Percentiles rank a stretch among this genome's conserved stretches.
These are phyloP conservation scores for Phlebiopsis flavidoalba DNA, from an alignment of 768 basidiomycete genomes.

Conservation along the genomic window DNA sequence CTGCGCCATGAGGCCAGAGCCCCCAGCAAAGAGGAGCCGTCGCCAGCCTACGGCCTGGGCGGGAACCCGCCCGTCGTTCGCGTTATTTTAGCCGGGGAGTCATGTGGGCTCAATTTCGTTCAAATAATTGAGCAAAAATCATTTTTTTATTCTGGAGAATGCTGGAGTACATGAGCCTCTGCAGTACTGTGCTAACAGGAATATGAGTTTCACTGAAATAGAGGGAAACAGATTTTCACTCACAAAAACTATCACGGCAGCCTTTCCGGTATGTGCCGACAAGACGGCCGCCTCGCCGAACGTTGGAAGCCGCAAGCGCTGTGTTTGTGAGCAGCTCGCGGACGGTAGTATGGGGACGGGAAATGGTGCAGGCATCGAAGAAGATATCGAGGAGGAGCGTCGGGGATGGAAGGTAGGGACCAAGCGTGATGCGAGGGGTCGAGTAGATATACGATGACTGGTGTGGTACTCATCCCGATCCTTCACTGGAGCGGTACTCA, in stretches of 20 bases:
- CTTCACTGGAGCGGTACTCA: slow-evolving; percentile 14
- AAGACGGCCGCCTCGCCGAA: not conserved
- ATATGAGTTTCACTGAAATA: not conserved
- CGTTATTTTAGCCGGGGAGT: not conserved
- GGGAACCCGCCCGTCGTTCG: not conserved
- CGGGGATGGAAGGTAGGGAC: not conserved
- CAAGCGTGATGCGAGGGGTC: not conserved
- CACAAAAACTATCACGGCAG: not conserved
- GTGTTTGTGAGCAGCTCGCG: not conserved
- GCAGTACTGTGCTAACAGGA: not conserved
- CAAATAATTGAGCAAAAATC: not conserved
- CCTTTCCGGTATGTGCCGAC: not conserved
- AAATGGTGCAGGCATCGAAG: not conserved
- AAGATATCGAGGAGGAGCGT: not conserved
- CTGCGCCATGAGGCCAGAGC: not conserved
- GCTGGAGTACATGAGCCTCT: not conserved
- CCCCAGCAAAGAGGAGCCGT: not conserved
- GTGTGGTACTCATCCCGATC: slow-evolving; percentile 10
- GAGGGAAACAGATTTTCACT: no score
- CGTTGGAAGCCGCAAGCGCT: not conserved
- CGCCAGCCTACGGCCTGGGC: not conserved
- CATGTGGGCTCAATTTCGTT: not conserved
- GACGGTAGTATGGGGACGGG: not conserved
- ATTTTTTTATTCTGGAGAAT: not conserved
- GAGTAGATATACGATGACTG: slow-evolving; percentile 5